phyloP scores from a whole-genome alignment of 371 early-diverging fungal genomes.

The Apophysomyces ossiformis region DNA sequence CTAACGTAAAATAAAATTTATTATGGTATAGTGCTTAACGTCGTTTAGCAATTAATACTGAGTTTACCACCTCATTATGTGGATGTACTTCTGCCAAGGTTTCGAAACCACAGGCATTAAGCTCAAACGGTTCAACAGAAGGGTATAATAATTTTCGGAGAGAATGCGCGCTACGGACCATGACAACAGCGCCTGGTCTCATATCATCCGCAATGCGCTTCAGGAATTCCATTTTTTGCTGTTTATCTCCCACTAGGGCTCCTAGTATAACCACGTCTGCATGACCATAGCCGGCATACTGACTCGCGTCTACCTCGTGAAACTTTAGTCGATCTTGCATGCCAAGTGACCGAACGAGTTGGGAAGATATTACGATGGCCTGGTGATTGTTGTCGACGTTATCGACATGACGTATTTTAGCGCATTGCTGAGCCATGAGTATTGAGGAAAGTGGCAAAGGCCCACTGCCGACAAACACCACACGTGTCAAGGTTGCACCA shows the following conservation, averaged over 20 bases:
- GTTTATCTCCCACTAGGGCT: constrained; percentile 34
- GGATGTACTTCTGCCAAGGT: constrained; percentile 34
- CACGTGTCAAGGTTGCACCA: constrained; percentile 20
- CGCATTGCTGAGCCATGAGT: constrained; percentile 27
- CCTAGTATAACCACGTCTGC: constrained; percentile 44
- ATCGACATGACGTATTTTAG: constrained; percentile 17
- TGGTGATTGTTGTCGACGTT: constrained; percentile 33
- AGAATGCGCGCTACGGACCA: constrained; percentile 43
- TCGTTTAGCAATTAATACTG: constrained; percentile 38
- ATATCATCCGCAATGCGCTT: constrained; percentile 25
- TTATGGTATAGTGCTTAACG: neutral
- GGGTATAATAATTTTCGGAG: constrained; percentile 43
- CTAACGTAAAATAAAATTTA: neutral
- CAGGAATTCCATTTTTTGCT: constrained; percentile 31
- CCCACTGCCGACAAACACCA: constrained; percentile 51
- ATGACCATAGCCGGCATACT: constrained; percentile 18
- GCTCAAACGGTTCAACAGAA: constrained; percentile 24
- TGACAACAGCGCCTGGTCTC: constrained; percentile 31
- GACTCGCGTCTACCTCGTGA: constrained; percentile 22
- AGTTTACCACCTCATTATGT: constrained; percentile 42
- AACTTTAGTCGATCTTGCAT: constrained; percentile 21
- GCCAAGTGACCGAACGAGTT: constrained; percentile 19
- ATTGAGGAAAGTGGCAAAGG: constrained; percentile 50
- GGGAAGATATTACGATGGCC: constrained; percentile 25
- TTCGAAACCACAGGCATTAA: constrained; percentile 29